These are phyloP conservation scores for Butyriboletus pseudospeciosus DNA, from an alignment of 1,284 basidiomycete genomes.

Conservation along the genomic window DNA sequence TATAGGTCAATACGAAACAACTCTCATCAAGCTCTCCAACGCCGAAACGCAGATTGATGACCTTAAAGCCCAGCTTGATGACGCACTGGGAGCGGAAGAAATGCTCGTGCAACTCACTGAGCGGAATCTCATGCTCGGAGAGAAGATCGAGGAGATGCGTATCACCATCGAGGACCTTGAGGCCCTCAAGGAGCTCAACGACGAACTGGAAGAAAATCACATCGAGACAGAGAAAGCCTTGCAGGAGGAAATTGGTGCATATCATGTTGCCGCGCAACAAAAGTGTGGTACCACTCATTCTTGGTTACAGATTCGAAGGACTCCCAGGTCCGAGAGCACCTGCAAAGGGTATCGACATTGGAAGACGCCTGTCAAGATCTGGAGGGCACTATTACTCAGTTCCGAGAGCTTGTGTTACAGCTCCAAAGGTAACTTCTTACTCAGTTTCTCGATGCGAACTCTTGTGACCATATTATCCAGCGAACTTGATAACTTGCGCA, in stretches of 20 bases:
- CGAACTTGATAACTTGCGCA: constrained; percentile 77
- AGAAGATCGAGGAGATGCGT: constrained; percentile 97
- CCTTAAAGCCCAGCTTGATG: constrained; percentile 91
- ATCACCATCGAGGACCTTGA: constrained; percentile 95
- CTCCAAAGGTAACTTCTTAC: constrained; percentile 63
- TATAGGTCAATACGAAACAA: constrained; percentile 74
- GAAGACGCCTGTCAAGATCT: constrained; percentile 81
- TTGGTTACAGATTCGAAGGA: constrained; percentile 63
- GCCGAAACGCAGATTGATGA: constrained; percentile 91
- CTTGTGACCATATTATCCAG: constrained; percentile 39
- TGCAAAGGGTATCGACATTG: constrained; percentile 59
- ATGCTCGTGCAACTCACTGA: constrained; percentile 95
- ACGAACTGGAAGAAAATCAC: constrained; percentile 97
- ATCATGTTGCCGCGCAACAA: neutral
- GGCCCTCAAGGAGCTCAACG: constrained; percentile 90
- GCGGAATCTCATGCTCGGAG: constrained; percentile 85
- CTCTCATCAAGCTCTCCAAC: constrained; percentile 74
- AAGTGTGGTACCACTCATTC: neutral
- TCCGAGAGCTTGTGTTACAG: constrained; percentile 82
- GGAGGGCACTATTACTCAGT: constrained; percentile 83
- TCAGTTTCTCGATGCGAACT: neutral
- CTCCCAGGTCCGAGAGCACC: constrained; percentile 62
- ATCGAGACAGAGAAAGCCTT: constrained; percentile 90
- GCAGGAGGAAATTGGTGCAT: constrained; percentile 82
- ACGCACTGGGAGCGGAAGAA: constrained; percentile 92